Conservation (phyloP, 2,329 filamentous ascomycete species). For the Beauveria sp. region DNA sequence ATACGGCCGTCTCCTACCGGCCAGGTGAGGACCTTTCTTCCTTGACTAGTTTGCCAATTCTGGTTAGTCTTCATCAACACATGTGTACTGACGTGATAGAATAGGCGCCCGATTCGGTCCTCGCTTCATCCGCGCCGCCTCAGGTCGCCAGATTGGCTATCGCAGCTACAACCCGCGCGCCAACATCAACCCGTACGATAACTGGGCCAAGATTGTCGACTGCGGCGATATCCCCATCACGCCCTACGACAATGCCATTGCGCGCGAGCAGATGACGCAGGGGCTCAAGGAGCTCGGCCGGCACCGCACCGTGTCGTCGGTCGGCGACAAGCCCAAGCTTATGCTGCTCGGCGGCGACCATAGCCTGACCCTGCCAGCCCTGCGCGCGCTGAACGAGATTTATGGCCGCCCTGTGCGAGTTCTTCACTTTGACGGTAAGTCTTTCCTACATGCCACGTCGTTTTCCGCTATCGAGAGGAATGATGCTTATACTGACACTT, state of each 20-base stretch:
- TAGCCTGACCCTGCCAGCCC: constrained; percentile 59
- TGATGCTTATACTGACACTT: neutral
- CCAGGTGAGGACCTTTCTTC: constrained; percentile 40
- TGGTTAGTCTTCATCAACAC: no score
- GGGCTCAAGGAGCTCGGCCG: constrained; percentile 63
- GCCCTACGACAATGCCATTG: constrained; percentile 78
- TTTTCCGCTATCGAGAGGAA: neutral
- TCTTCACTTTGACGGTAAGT: constrained; percentile 58
- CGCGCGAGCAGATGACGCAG: constrained; percentile 74
- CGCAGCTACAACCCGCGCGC: constrained; percentile 75
- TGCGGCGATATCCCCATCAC: constrained; percentile 87
- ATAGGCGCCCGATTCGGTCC: constrained; percentile 73
- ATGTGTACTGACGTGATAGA: neutral
- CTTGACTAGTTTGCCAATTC: neutral
- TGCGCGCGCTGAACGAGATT: constrained; percentile 56
- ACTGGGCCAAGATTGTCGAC: constrained; percentile 75
- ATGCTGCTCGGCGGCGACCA: constrained; percentile 70
- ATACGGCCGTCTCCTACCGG: constrained; percentile 64
- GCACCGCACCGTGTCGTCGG: constrained; percentile 30
- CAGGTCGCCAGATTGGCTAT: constrained; percentile 70
- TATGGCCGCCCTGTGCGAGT: constrained; percentile 59
- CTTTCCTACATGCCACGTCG: neutral
- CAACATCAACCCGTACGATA: constrained; percentile 75
- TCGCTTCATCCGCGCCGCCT: constrained; percentile 77
- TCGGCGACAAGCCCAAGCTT: constrained; percentile 42